Evolutionary conservation across 768 basidiomycete species (phyloP), one percentile per base, ranked within the genome.

Genomic region (Boletus rex-veris): DNA sequence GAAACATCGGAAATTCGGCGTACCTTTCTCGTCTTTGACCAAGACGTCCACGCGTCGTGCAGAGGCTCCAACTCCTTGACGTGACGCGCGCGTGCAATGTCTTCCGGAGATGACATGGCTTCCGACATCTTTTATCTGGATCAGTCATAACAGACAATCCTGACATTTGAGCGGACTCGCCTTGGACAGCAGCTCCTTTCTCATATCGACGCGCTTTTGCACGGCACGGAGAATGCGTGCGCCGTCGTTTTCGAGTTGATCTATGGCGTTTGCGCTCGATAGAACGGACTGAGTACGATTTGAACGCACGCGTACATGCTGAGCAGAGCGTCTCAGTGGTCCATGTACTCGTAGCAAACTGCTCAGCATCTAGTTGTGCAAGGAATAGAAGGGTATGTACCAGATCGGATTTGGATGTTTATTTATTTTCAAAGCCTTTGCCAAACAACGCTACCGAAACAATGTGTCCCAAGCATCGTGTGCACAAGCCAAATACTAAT

Each of bases 51-150:
- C 10, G 85, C 86, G 11, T 74, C 68, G 36, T 81, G 77, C 4
- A 94, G 71, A 3, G 83, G 77, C 58, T 90, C 86, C 12, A 85
- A 68, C 52, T 91, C 87, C 58, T 86, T 88, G 41, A 87, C 67
- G 24, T 80, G 76, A 57, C 83, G 84, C 1, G 86, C 77, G 10
- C 76, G 72, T 10, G 72, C 67, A 49, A 90, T 80, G 58, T 86
- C 83, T 41, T 81, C 81, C 8, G 75, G 71, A 15, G 78, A 76
- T 4, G 80, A 77, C 69, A 80, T 73, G 47, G 77, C 72, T 10
- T 80, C 78, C 4, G 83, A 78, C 21, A 84, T 67, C 84, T 85
- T 84, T 39, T 1, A 8, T 11, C 3, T 6, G 30, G 1, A 28
- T 64, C 3, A 52, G 42, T 28, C 28, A 9, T 9, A 36, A 19